Base-by-base conservation (phyloP, 257 asterid species). In the Ocimum tenuiflorum region DNA sequence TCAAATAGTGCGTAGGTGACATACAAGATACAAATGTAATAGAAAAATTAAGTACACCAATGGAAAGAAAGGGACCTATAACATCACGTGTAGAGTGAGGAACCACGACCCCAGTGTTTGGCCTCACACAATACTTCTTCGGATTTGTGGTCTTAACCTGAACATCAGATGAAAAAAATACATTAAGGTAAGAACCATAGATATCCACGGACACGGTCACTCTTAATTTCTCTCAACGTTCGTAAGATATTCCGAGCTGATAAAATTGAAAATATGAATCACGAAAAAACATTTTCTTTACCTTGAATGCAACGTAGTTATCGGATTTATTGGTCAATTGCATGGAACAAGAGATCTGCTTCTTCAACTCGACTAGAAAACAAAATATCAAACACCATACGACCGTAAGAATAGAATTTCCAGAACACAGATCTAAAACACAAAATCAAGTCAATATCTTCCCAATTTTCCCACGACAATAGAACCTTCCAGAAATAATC, bases 111-210 rank as follows among this genome's bases (percentile, higher is more conserved):
- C 96, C 99, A 49, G 99, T 92, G 77, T 92, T 92, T 4, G 99
- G 99, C 82, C 97, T 81, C 73, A 92, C 99, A 42, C 97, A 92
- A 69, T 92, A 92, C 89, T 89, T 89, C 85, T 86, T 92, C 6
- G 99, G 99, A 77, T 92, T 92, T n/a, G 99, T 92, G 18, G 99
- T 92, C 75, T 92, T 92, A 78, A 92, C 97, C 99, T 92, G 89
- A 62, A 73, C 24, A 57, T 31, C 55, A 67, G 58, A 53, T 33
- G 8, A 59, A 58, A 46, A 29, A 38, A 12, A 55, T 57, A 70
- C 60, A 68, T 57, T 45, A 38, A 71, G 4, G 41, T 9, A 56
- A 55, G 23, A 31, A 53, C 45, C 59, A 39, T 42, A 43, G 29
- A 39, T 31, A 62, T n/a, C 31, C 58, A 68, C 10, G 45, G 6